Evolutionary conservation across 1,284 basidiomycete species (phyloP).

Genomic region (Apiotrichum domesticum): DNA sequence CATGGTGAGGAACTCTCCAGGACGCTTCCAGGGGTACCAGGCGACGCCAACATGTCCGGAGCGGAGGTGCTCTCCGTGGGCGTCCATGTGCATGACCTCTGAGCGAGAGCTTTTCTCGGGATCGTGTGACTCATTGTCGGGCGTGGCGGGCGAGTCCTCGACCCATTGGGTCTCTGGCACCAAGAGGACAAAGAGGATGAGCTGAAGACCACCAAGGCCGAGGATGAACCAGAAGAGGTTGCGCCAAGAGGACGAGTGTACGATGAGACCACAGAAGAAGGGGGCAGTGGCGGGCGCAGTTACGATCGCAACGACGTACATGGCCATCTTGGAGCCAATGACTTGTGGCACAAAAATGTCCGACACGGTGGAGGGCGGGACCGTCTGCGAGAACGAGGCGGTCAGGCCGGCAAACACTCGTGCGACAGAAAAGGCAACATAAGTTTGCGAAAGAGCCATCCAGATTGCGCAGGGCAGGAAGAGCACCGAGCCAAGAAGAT

Average conservation of each 20-base stretch:
- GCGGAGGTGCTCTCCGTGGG: not conserved
- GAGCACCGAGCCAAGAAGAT: conserved; percentile 37
- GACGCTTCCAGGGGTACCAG: not conserved
- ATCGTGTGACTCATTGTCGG: no score
- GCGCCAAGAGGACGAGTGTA: conserved; percentile 27
- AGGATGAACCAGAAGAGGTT: conserved; percentile 40
- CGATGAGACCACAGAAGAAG: conserved; percentile 38
- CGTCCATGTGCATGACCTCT: not conserved
- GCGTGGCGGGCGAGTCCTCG: not conserved
- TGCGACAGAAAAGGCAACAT: conserved; percentile 22
- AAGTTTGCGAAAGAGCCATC: conserved; percentile 30
- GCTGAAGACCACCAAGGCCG: conserved; percentile 23
- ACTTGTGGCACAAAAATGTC: conserved; percentile 35
- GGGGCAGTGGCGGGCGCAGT: conserved; percentile 39
- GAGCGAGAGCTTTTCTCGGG: not conserved
- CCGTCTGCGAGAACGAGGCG: conserved; percentile 24
- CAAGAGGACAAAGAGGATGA: conserved; percentile 25
- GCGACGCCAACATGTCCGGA: conserved; percentile 2
- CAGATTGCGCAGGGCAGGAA: conserved; percentile 41
- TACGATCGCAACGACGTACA: conserved; percentile 31
- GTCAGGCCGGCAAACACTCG: conserved; percentile 28
- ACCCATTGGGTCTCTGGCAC: conserved; percentile 44
- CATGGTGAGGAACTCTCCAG: not conserved
- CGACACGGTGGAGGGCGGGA: conserved; percentile 29
- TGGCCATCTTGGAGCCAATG: conserved; percentile 38